A percentile compares a stretch with the other conserved stretches of the same genome.
Evolutionary conservation across 2,329 filamentous ascomycete genomes (phyloP).

Genomic region (Exophiala mesophila): DNA sequence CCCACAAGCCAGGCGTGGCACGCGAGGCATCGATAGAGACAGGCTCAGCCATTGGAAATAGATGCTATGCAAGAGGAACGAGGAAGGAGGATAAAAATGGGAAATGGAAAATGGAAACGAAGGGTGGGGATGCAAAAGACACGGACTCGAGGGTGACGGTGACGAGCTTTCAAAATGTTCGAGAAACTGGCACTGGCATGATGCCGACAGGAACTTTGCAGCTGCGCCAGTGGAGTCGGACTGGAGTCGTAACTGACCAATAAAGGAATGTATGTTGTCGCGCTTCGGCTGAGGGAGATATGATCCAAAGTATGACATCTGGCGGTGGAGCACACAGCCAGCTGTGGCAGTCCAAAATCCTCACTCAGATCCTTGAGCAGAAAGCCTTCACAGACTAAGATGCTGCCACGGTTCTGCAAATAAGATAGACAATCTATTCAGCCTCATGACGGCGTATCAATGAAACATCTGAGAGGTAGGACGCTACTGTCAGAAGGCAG

Average conservation of each 20-base stretch:
- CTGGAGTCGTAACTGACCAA: background rate
- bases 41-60: slow-evolving; percentile 16
- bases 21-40: slow-evolving; percentile 19
- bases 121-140: slow-evolving; percentile 6
- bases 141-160: slow-evolving; percentile 4
- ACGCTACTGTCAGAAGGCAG: no score
- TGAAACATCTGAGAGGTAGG: no score
- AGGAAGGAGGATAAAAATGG: slow-evolving; percentile 8
- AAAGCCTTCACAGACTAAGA: no score
- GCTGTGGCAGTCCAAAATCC: no score
- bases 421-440: no score
- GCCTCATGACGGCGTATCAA: no score
- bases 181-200: background rate
- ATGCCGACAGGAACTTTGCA: slow-evolving; percentile 4
- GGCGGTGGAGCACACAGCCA: no score
- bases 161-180: slow-evolving; percentile 15
- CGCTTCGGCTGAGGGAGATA: no score
- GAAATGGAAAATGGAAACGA: slow-evolving; percentile 5
- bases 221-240: background rate
- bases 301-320: no score
- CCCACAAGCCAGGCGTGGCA: slow-evolving; percentile 69
- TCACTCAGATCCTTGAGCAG: no score
- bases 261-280: no score
- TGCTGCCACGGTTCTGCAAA: no score
- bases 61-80: background rate